Percentiles rank a stretch among this genome's conserved stretches.
These are phyloP conservation scores for Achlya hypogyna DNA, from an alignment of 352 stramenopile genomes.

Conservation along the genomic window DNA sequence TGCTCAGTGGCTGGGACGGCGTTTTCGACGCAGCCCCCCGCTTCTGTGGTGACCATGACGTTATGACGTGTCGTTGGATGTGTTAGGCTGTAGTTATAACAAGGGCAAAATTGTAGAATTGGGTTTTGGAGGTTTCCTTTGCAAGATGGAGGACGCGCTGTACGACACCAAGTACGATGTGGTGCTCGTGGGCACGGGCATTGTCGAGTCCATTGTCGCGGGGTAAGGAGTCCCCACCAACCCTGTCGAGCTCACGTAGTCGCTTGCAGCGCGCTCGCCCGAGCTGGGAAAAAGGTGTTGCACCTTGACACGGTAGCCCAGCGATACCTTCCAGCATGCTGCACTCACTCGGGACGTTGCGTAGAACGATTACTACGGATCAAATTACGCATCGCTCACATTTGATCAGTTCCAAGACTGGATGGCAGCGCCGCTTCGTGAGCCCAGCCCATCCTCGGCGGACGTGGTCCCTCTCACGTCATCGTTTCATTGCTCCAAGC, in stretches of 20 bases:
- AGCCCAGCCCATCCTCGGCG: neutral
- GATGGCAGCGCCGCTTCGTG: neutral
- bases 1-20: too few species aligned
- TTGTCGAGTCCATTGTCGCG: slow-evolving; percentile 68
- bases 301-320: slow-evolving; percentile 53
- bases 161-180: slow-evolving; percentile 48
- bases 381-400: slow-evolving; percentile 65
- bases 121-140: too few species aligned
- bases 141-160: slow-evolving; percentile 1
- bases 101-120: too few species aligned
- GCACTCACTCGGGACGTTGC: neutral
- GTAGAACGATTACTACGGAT: slow-evolving; percentile 78
- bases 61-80: too few species aligned
- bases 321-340: neutral
- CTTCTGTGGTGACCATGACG: too few species aligned
- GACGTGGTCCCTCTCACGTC: slow-evolving; percentile 30
- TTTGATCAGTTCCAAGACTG: slow-evolving; percentile 34
- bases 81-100: too few species aligned
- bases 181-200: slow-evolving; percentile 69
- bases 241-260: slow-evolving; percentile 5
- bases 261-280: slow-evolving; percentile 39
- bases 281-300: slow-evolving; percentile 63
- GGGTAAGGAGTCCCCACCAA: slow-evolving; percentile 29
- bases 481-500: slow-evolving; percentile 38
- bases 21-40: too few species aligned